Base-by-base conservation (phyloP, 2,329 filamentous ascomycete genomes). In the Sporothrix globosa region DNA sequence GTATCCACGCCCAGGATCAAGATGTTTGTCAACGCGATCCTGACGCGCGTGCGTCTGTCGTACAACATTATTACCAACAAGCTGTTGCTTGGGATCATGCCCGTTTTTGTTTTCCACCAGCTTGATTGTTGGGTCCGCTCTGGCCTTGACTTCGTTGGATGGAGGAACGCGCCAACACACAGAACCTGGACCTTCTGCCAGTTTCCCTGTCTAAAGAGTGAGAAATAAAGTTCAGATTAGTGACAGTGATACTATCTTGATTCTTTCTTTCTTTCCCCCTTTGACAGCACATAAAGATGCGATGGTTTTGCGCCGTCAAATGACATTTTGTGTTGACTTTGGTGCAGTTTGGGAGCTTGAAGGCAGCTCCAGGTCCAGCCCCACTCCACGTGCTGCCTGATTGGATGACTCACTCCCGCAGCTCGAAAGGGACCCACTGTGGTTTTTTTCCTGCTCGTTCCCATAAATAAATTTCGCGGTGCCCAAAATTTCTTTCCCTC, bases 21-120 rank as follows among this genome's bases (percentile, higher is more conserved):
- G 21, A 67, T 69, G 50, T 65, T 69, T 39, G 66, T 71, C 60
- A 67, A 54, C 67, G 67, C 70, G n/a, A 66, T 52, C 17, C 61
- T 71, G 13, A 67, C 67, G 27, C 24, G 24, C 6, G 24, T 34
- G 24, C 34, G 27, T 34, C 24, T 34, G 53, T 56, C 53, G 53
- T 56, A 56, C 11, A 14, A 56, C 13, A 34, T 27, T 4, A 34
- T 56, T 21, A 4, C 53, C 21, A 24, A 4, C 10, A 30, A 4
- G 1, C 14, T 56, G 4, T 14, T 56, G 53, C 53, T 56, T 1
- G 27, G 39, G 53, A 56, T 39, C 14, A 1, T 56, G 53, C 53
- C 53, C 27, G 17, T 34, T 56, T 4, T n/a, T 56, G 17, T 34
- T 56, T 19, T 17, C 53, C 6, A 39, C 27, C 27, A 56, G 30